A percentile compares a stretch with the other conserved stretches of the same genome.
Conservation (phyloP, 495 filamentous ascomycete species). For the Penicillium mononematosum region DNA sequence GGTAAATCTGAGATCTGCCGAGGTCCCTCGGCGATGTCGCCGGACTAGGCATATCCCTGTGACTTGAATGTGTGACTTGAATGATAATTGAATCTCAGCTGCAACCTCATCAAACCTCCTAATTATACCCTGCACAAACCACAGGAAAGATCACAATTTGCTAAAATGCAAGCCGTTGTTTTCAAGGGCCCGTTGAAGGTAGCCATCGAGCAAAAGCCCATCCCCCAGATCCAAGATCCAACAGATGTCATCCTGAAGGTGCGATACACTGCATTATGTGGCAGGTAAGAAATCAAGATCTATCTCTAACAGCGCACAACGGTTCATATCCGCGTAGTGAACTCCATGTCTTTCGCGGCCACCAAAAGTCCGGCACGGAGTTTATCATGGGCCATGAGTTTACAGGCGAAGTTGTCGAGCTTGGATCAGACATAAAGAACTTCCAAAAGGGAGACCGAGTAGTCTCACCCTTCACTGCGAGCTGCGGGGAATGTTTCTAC, state of each 20-base stretch:
- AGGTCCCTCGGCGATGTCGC: slow-evolving; percentile 5
- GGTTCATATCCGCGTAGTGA: slow-evolving; percentile 16
- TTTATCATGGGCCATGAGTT: slow-evolving; percentile 56
- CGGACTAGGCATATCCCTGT: not conserved
- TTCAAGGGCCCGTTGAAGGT: slow-evolving; percentile 39
- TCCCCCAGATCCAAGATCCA: slow-evolving; percentile 58
- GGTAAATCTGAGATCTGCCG: not conserved
- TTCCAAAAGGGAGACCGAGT: slow-evolving; percentile 59
- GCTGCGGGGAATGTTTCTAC: slow-evolving; percentile 78
- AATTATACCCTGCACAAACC: not conserved
- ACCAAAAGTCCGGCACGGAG: slow-evolving; percentile 55
- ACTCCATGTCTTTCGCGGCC: slow-evolving; percentile 32
- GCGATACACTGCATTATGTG: slow-evolving; percentile 78
- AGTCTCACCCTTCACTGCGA: slow-evolving; percentile 62
- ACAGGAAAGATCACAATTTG: not conserved
- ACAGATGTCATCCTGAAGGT: slow-evolving; percentile 84
- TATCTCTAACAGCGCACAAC: not conserved
- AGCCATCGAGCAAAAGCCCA: slow-evolving; percentile 44
- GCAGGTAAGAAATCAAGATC: slow-evolving; percentile 57
- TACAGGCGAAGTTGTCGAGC: slow-evolving; percentile 25
- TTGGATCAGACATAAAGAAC: slow-evolving; percentile 36
- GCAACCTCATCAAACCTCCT: not conserved
- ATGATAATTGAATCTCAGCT: not conserved
- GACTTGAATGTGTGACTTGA: not conserved
- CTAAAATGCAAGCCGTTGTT: slow-evolving; percentile 35